Base-by-base conservation (phyloP, 305 asterid genomes). In the Ajuga reptans region DNA sequence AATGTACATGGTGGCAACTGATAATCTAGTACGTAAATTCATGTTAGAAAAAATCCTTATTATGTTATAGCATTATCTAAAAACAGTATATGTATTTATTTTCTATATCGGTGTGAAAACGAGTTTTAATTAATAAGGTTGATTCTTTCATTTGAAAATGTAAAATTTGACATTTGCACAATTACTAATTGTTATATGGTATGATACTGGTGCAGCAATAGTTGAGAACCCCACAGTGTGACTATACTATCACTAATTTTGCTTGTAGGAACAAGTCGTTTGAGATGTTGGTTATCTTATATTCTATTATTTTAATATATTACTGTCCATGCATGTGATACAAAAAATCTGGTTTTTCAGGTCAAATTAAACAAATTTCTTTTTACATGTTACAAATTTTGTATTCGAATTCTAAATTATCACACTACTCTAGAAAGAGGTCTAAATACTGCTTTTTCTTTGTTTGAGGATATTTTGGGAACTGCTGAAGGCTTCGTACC, bases 401-500 rank as follows among this genome's bases (percentile, higher is more conserved):
- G 34, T 11, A 31, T 37, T 46, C 16, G 33, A 34, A 47, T 39
- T 31, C 29, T 61, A 31, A 43, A 59, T 33, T 17, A 56, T 69
- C 11, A 9, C n/a, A 56, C 33, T 43, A 31, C 79, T 62, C 51
- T 34, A 37, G 4, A 6, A 42, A 2, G 5, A 62, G 4, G 49
- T 0, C 5, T 16, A 71, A 17, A n/a, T 31, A 15, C 55, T 56
- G 55, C 16, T 11, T 15, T 42, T 36, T 21, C 2, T 52, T 18
- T 33, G 4, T 56, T n/a, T n/a, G n/a, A n/a, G 27, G 4, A 36
- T 24, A 14, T 50, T 36, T 12, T 34, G 4, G 10, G 33, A 58
- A 61, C 33, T 56, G 56, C 69, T 65, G 41, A 16, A 54, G 60
- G 71, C 39, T 43, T 66, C 7, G 41, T 53, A 69, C 24, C 33